phyloP scores from a whole-genome alignment of 148 eudicot species.

The Chenopodium quinoa region DNA sequence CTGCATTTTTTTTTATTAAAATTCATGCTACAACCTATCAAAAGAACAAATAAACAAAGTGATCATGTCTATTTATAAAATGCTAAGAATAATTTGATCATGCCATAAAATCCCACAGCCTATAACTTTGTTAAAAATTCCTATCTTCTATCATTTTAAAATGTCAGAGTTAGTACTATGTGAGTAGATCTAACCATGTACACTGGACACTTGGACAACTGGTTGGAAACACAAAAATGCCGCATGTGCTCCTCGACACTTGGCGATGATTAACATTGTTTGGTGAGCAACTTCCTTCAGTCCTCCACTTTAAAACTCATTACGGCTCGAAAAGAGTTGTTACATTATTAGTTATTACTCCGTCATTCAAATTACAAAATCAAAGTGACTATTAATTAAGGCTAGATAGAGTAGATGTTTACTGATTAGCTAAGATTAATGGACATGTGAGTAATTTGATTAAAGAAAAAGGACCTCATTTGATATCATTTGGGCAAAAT shows the following conservation, averaged over 20 bases:
- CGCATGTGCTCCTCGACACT: constrained; percentile 9
- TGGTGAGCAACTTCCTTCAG: constrained; percentile 4
- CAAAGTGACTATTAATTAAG: neutral
- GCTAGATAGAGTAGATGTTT: too few relatives aligned
- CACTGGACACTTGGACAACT: neutral
- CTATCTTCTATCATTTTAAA: neutral
- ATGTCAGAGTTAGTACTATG: neutral
- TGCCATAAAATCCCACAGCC: too few relatives aligned
- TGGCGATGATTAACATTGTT: constrained; percentile 2
- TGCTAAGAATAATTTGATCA: too few relatives aligned
- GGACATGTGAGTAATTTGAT: too few relatives aligned
- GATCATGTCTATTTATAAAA: too few relatives aligned
- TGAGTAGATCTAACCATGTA: too few relatives aligned
- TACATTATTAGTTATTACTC: too few relatives aligned
- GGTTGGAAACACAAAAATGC: neutral
- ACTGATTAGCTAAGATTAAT: too few relatives aligned
- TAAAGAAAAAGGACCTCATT: too few relatives aligned
- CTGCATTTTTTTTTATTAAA: too few relatives aligned
- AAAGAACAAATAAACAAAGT: neutral
- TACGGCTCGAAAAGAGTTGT: neutral
- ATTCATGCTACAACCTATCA: neutral
- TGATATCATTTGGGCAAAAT: neutral
- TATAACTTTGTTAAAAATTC: neutral
- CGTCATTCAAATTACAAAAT: neutral
- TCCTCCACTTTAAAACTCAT: neutral